A percentile compares a stretch with the other conserved stretches of the same genome.
These are phyloP conservation scores for Candida suzukii DNA, from an alignment of 805 yeast genomes.

Conservation along the genomic window DNA sequence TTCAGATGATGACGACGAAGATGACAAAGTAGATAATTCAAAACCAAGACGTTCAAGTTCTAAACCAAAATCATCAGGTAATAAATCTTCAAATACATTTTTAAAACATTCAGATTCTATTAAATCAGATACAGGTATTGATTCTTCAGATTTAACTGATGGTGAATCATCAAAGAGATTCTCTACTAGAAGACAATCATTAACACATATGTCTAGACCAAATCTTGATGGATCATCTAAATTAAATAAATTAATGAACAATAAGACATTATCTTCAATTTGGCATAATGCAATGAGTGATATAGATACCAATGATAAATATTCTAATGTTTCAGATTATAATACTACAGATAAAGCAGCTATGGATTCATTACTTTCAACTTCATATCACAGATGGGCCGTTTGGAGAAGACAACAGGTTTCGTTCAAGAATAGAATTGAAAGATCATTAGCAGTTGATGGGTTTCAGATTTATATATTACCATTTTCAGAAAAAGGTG, in stretches of 20 bases:
- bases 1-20: conserved; percentile 1
- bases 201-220: conserved; percentile 1
- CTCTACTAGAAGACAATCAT: neutral
- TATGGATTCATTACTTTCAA: neutral
- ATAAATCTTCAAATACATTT: too few relatives aligned
- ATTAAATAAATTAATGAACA: conserved; percentile 15
- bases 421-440: conserved; percentile 74
- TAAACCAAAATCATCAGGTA: neutral
- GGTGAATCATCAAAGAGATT: neutral
- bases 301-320: neutral
- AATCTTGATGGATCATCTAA: conserved; percentile 7
- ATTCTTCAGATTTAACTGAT: neutral
- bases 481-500: conserved; percentile 70
- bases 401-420: conserved; percentile 87
- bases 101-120: too few relatives aligned
- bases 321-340: too few relatives aligned
- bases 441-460: conserved; percentile 79
- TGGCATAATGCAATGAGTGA: conserved; percentile 14
- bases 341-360: conserved; percentile 1
- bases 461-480: conserved; percentile 90
- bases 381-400: conserved; percentile 74
- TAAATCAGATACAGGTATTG: neutral
- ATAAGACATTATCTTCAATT: conserved; percentile 18
- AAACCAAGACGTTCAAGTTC: neutral
- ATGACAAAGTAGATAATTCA: neutral